These are phyloP conservation scores for Penstemon davidsonii DNA, from an alignment of 257 asterid genomes.

Conservation along the genomic window DNA sequence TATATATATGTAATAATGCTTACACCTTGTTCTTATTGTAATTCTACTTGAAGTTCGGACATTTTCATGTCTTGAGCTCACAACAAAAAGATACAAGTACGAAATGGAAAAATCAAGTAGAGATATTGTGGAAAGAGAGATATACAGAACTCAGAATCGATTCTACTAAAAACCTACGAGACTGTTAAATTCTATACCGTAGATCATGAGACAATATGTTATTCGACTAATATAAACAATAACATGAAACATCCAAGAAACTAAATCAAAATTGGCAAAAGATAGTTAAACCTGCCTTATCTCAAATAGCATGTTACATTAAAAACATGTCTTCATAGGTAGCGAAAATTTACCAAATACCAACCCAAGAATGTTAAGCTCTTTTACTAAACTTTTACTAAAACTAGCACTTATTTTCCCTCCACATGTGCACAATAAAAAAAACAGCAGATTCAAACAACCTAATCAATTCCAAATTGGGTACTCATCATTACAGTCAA, in stretches of 20 bases:
- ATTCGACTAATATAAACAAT: not conserved
- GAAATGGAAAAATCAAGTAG: not conserved
- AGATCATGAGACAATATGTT: not conserved
- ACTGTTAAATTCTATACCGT: not conserved
- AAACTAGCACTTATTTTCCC: not conserved
- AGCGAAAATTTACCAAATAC: not conserved
- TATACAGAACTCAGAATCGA: not conserved
- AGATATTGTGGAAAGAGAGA: not conserved
- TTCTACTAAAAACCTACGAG: not conserved
- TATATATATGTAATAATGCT: not conserved
- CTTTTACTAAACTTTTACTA: not conserved
- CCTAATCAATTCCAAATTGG: constrained; percentile 8
- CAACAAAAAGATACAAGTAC: not conserved
- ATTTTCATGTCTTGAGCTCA: not conserved
- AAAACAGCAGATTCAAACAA: not conserved
- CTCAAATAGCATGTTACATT: not conserved
- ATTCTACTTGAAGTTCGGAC: not conserved
- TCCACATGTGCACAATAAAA: not conserved
- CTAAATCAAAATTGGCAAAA: not conserved
- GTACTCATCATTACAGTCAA: not conserved
- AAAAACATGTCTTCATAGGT: constrained; percentile 18
- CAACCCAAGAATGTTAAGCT: not conserved
- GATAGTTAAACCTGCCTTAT: not conserved
- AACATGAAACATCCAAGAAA: not conserved
- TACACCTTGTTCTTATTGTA: not conserved